Evolutionary conservation across 2,329 filamentous ascomycete genomes (phyloP), one percentile per base, ranked within the genome.

Genomic region (Exserohilum turcica): DNA sequence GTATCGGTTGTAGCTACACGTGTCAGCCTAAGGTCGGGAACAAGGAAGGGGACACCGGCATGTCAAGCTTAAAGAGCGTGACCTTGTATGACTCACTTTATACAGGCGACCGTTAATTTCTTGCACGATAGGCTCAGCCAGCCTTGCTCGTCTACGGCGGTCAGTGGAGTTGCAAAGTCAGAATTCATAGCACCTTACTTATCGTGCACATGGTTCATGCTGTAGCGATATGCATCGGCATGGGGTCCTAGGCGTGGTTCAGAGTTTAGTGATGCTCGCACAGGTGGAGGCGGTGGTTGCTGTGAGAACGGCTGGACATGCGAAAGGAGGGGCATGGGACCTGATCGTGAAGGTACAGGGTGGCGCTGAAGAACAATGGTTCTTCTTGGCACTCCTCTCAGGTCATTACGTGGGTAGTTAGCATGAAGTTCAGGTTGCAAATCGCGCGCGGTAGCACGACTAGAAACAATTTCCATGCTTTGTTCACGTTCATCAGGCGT

Each of bases 401-500:
- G 53, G 35, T 61, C 50, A 48, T 60, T 53, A 27, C 54, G 52
- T 28, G 57, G 37, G 47, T 60, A 57, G 21, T 65, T 56, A 36
- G 59, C 21, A 27, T 63, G 48, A 19, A 43, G 52, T 27, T 68
- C 63, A 40, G 66, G 61, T 36, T 68, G 69, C 15, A 73, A 57
- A 38, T 73, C 70, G 32, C 63, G 65, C n/a, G 64, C 68, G 52
- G 60, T 67, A 33, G 70, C 69, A 47, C 68, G 66, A 50, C 63
- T 69, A 6, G 64, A 69, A 7, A 71, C 63, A 18, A 72, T 68
- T 44, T 73, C 69, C 61, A 70, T 64, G 47, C 67, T 71, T 31
- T 64, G 59, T 37, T 68, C 68, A 28, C 70, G 62, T 39, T 64
- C 65, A 44, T 68, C 60, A 31, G 56, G 60, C 18, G 61, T 65